phyloP scores from a whole-genome alignment of 148 eudicot species.

The Cornus suecica region DNA sequence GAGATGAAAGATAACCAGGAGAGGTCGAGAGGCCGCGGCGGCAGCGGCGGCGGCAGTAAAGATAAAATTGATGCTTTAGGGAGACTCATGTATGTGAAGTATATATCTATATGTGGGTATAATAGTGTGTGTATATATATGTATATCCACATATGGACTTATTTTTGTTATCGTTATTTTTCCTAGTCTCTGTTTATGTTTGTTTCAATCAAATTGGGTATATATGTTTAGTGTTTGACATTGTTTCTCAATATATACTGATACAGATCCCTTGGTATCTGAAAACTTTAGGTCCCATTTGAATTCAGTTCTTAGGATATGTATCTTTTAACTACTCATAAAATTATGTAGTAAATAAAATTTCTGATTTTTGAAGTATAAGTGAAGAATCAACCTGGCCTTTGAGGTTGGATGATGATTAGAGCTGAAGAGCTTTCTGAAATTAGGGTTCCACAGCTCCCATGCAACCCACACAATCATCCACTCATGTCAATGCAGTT shows the following conservation, averaged over 20 bases:
- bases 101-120: no score
- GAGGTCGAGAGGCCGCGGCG: constrained; percentile 52
- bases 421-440: background rate
- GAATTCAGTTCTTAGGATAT: background rate
- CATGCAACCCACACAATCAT: no score
- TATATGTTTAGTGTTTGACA: background rate
- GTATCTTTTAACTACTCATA: no score
- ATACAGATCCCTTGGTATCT: background rate
- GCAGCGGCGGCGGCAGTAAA: constrained; percentile 37
- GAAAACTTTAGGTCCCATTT: background rate
- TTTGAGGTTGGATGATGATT: background rate
- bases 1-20: constrained; percentile 36
- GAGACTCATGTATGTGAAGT: constrained; percentile 59
- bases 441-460: no score
- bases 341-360: no score
- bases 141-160: background rate
- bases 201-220: background rate
- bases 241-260: background rate
- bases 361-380: background rate
- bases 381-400: background rate
- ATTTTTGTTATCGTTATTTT: background rate
- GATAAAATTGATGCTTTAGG: constrained; percentile 85
- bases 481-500: no score
- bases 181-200: background rate
- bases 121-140: no score